phyloP scores from a whole-genome alignment of 2,329 filamentous ascomycete genomes.

The Parastagonospora avenae region DNA sequence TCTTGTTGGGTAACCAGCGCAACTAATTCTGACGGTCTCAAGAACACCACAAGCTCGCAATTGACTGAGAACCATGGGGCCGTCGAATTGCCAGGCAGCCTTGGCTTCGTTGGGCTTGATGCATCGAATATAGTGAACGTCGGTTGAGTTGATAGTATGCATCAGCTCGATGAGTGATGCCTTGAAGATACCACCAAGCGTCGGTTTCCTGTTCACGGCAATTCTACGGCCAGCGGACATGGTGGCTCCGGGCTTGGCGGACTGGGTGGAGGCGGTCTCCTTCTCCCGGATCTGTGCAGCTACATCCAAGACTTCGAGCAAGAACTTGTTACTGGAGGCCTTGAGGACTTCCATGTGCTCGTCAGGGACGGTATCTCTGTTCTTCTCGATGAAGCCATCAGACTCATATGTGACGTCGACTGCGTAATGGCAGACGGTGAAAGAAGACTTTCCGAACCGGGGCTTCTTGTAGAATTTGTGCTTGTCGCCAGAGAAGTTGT shows the following conservation, averaged over 20 bases:
- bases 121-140: constrained; percentile 98
- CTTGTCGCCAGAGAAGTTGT: constrained; percentile 89
- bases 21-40: constrained; percentile 96
- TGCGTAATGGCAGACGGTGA: constrained; percentile 98
- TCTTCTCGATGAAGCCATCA: constrained; percentile 99
- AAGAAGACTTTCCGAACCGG: constrained; percentile 93
- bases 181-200: constrained; percentile 97
- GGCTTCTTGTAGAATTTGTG: constrained; percentile 99
- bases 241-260: constrained; percentile 72
- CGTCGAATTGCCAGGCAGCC: constrained; percentile 96
- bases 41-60: constrained; percentile 97
- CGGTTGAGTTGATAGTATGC: constrained; percentile 95
- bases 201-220: constrained; percentile 94
- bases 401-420: constrained; percentile 98
- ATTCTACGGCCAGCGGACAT: constrained; percentile 78
- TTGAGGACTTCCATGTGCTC: constrained; percentile 95
- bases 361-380: constrained; percentile 96
- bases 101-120: constrained; percentile 99
- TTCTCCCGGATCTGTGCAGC: constrained; percentile 89
- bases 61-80: constrained; percentile 97
- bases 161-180: constrained; percentile 97
- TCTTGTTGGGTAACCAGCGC: constrained; percentile 92
- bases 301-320: constrained; percentile 81
- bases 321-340: constrained; percentile 82
- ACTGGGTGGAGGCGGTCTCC: constrained; percentile 65